Evolutionary conservation across 805 yeast species (phyloP).

Genomic region (Candida railenensis): DNA sequence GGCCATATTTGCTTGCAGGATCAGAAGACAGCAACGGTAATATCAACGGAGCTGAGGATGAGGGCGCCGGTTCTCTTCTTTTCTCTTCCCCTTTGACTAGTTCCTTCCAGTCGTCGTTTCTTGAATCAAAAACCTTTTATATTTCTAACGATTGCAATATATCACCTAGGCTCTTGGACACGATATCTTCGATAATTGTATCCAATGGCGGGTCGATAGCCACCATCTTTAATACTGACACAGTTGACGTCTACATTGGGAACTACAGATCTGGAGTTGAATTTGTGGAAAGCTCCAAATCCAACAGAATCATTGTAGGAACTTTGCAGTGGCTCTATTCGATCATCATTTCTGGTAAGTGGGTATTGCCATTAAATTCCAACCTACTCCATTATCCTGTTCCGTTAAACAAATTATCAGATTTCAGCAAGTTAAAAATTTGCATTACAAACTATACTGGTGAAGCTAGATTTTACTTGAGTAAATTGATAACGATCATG

Average conservation of each 20-base stretch:
- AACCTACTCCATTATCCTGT: slow-evolving; percentile 72
- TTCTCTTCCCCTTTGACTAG: not conserved
- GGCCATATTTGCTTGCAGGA: slow-evolving; percentile 48
- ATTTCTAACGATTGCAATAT: not conserved
- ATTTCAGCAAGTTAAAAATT: slow-evolving; percentile 53
- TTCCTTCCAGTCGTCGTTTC: not conserved
- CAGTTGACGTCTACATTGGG: slow-evolving; percentile 53
- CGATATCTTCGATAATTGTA: slow-evolving; percentile 19
- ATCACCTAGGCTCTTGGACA: not conserved
- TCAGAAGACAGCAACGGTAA: slow-evolving; percentile 5
- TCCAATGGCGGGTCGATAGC: slow-evolving; percentile 18
- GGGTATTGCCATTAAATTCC: slow-evolving; percentile 52
- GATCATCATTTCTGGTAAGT: slow-evolving; percentile 54
- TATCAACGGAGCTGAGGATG: not conserved
- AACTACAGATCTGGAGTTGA: slow-evolving; percentile 52
- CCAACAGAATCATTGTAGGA: slow-evolving; percentile 50
- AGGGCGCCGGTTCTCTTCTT: not conserved
- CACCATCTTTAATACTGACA: slow-evolving; percentile 23
- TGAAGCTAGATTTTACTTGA: slow-evolving; percentile 73
- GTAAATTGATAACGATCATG: slow-evolving; percentile 56
- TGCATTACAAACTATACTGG: slow-evolving; percentile 83
- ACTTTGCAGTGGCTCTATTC: slow-evolving; percentile 75
- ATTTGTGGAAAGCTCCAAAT: slow-evolving; percentile 35
- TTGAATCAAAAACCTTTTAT: not conserved
- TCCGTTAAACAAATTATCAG: slow-evolving; percentile 50